Base-by-base conservation (phyloP, 2,329 filamentous ascomycete species). In the Cladosporium austrohemisphaericum region DNA sequence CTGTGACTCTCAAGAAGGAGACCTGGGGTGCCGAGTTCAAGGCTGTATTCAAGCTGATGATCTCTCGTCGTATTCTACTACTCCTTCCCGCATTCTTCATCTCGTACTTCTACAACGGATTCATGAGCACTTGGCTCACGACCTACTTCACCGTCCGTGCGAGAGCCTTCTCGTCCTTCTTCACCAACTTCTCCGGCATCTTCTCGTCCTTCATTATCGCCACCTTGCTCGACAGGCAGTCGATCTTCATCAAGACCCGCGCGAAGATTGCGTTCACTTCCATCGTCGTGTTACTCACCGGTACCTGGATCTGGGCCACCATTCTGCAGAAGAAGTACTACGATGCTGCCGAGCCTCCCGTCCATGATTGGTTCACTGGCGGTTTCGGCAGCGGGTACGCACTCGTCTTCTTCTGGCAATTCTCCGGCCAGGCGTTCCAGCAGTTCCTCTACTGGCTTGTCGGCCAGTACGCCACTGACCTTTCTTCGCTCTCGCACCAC, bases 31-130 rank as follows among this genome's bases (percentile, higher is more conserved):
- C 65, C 9, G 44, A 47, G 23, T 47, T 47, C 33, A 37, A 38
- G 9, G 44, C 44, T 5, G 44, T 38, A 2, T 62, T 60, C 33
- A 59, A 55, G 41, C 59, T 61, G 5, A 60, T 67, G 37, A 38
- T 63, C 47, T 64, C 60, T 41, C 60, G 62, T 13, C 50, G 64
- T 2, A 66, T 66, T 10, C 28, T 66, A 11, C 60, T 67, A 2
- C 47, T 67, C 11, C 55, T 67, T 2, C 64, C 65, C 1, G 64
- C 64, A 2, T 67, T 67, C 57, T 47, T 47, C 44, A 47, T 47
- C 44, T 66, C 63, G 57, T 68, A 68, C 54, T 66, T 67, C 54
- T 66, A 66, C 61, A 66, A 66, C 43, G 63, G 63, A 38, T 66
- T 66, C 54, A 54, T 64, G 56, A 63, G 61, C 52, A 66, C 64